A percentile compares a stretch with the other conserved stretches of the same genome.
phyloP scores from a whole-genome alignment of 2,329 filamentous ascomycete species.

The Xylaria multiplex region DNA sequence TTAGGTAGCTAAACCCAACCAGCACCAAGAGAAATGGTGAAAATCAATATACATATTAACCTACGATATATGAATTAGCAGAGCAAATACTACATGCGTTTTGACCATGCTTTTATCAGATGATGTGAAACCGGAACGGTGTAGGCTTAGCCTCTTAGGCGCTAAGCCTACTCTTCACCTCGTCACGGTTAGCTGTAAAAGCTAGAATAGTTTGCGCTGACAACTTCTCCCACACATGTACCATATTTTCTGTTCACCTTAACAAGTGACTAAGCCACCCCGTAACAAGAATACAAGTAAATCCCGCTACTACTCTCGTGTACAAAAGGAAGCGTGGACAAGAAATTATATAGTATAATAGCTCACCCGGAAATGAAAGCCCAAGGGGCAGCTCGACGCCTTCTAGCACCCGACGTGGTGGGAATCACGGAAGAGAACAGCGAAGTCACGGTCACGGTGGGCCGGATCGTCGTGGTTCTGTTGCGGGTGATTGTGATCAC shows the following conservation, averaged over 20 bases:
- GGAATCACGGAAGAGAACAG: constrained; percentile 9
- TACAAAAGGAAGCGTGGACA: background rate
- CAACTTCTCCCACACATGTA: too few species aligned
- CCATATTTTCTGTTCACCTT: too few species aligned
- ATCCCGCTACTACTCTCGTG: background rate
- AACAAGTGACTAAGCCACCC: too few species aligned
- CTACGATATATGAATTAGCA: constrained; percentile 4
- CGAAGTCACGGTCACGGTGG: constrained; percentile 28
- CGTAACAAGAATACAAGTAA: background rate
- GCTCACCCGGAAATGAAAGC: background rate
- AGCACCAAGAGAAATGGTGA: background rate
- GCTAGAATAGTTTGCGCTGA: too few species aligned
- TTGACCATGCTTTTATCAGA: too few species aligned
- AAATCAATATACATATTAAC: background rate
- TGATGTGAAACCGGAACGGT: background rate
- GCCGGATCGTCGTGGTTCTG: constrained; percentile 25
- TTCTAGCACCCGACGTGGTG: constrained; percentile 11
- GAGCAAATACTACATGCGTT: too few species aligned
- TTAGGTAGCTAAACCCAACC: background rate
- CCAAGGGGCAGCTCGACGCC: background rate
- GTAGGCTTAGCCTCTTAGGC: too few species aligned
- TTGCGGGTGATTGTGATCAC: constrained; percentile 28
- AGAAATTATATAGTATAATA: background rate
- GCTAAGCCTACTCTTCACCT: too few species aligned
- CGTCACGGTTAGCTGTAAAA: too few species aligned